Base-by-base conservation (phyloP, 495 filamentous ascomycete genomes). In the Sphaerosporella brunnea region DNA sequence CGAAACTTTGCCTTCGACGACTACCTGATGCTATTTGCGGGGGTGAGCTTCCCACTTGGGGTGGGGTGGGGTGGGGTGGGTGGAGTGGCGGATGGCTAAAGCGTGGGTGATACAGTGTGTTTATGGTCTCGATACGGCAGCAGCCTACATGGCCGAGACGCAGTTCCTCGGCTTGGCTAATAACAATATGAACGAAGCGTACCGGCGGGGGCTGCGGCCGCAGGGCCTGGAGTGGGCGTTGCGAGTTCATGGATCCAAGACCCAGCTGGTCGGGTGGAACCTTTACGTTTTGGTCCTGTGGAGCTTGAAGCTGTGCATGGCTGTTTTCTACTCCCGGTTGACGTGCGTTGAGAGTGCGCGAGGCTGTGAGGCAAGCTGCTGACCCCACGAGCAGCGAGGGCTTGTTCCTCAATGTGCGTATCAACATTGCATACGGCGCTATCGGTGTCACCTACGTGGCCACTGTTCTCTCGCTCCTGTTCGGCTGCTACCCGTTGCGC, bases 21-120 rank as follows among this genome's bases (percentile, higher is more conserved):
- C 53, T 77, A 74, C 58, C 51, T 79, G 9, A 77, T 77, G 73
- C 51, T 72, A 13, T 15, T 77, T 19, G 72, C 70, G 2, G 67
- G 65, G 37, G 74, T 74, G 56, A 60, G n/a, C n/a, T n/a, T n/a
- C n/a, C n/a, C n/a, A n/a, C n/a, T n/a, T n/a, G n/a, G n/a, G n/a
- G n/a, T n/a, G n/a, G n/a, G n/a, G n/a, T n/a, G n/a, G n/a, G n/a
- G n/a, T n/a, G n/a, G n/a, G n/a, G n/a, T n/a, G n/a, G n/a, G n/a
- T n/a, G n/a, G n/a, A n/a, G n/a, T n/a, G n/a, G n/a, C n/a, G n/a
- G n/a, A n/a, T n/a, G n/a, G n/a, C n/a, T n/a, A n/a, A n/a, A n/a
- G n/a, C n/a, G n/a, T n/a, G n/a, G n/a, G n/a, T n/a, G 28, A 32
- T 5, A 32, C 5, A 65, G 63, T 50, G 52, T 58, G 66, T 28